phyloP scores from a whole-genome alignment of 352 stramenopile species.

The Elongisporangium undulatum region DNA sequence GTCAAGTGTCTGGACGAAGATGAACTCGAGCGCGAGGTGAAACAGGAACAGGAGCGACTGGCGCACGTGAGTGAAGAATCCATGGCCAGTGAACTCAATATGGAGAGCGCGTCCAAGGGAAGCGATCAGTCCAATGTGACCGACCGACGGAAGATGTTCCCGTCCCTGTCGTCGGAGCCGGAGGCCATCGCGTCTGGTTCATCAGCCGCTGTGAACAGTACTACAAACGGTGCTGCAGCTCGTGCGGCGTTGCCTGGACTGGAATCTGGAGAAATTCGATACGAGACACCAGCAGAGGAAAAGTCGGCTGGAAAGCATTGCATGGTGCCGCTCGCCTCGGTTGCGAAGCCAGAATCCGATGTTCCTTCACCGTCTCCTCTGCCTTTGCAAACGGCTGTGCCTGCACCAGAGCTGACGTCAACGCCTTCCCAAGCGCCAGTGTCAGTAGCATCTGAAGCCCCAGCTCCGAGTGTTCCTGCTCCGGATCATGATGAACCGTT shows the following conservation, averaged over 20 bases:
- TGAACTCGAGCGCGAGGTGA: slow-evolving; percentile 49
- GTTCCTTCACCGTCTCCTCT: slow-evolving; percentile 9
- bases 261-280: neutral
- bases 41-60: slow-evolving; percentile 37
- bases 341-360: slow-evolving; percentile 5
- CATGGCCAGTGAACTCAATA: slow-evolving; percentile 67
- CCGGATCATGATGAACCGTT: slow-evolving; percentile 44
- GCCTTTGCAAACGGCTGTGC: neutral
- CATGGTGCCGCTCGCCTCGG: slow-evolving; percentile 26
- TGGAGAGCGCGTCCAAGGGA: slow-evolving; percentile 66
- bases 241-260: neutral
- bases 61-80: slow-evolving; percentile 55
- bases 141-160: slow-evolving; percentile 44
- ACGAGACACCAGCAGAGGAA: slow-evolving; percentile 28
- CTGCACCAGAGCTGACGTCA: slow-evolving; percentile 3
- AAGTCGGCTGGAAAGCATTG: slow-evolving; percentile 42
- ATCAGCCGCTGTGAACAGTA: slow-evolving; percentile 8
- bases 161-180: slow-evolving; percentile 49
- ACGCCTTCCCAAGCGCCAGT: slow-evolving; percentile 22
- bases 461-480: neutral
- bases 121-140: slow-evolving; percentile 17
- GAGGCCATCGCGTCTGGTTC: slow-evolving; percentile 42
- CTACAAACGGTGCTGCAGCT: slow-evolving; percentile 10
- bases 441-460: neutral
- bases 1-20: slow-evolving; percentile 69